phyloP scores from a whole-genome alignment of 2,329 filamentous ascomycete species.

The Colletotrichum sansevieriae region DNA sequence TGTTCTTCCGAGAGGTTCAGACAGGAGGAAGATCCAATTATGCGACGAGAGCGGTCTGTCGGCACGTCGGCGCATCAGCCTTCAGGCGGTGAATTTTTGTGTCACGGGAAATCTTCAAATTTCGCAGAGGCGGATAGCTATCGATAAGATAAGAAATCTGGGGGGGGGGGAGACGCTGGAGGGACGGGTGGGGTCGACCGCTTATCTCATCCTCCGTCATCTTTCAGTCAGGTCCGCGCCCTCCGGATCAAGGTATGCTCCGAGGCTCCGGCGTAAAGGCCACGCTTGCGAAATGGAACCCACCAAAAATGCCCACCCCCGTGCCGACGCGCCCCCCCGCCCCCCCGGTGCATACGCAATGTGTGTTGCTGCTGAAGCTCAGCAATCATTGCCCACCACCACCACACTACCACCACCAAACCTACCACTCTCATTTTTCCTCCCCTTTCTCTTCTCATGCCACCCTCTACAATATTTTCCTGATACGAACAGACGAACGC shows the following conservation, averaged over 20 bases:
- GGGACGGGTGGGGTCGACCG: not conserved
- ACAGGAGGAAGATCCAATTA: not conserved
- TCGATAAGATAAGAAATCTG: conserved; percentile 21
- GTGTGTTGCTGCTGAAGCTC: conserved; percentile 14
- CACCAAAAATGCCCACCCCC: not conserved
- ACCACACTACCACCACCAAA: not conserved
- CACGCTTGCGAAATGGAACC: conserved; percentile 37
- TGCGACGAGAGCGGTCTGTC: not conserved
- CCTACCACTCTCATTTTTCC: not conserved
- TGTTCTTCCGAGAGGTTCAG: too few species aligned
- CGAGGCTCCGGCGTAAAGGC: conserved; percentile 38
- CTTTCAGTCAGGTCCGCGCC: not conserved
- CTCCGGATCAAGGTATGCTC: conserved; percentile 23
- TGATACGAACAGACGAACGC: not conserved
- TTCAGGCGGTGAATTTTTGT: conserved; percentile 36
- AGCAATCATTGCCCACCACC: not conserved
- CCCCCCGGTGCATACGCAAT: conserved; percentile 22
- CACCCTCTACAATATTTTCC: not conserved
- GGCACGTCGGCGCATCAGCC: conserved; percentile 30
- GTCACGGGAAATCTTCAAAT: conserved; percentile 38
- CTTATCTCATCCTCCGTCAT: conserved; percentile 10
- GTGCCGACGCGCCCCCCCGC: conserved; percentile 27
- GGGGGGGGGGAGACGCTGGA: not conserved
- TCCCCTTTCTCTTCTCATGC: conserved; percentile 16
- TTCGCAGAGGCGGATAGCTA: conserved; percentile 35